Conservation (phyloP, 2,329 filamentous ascomycete species). For the Salinomyces thailandicus region DNA sequence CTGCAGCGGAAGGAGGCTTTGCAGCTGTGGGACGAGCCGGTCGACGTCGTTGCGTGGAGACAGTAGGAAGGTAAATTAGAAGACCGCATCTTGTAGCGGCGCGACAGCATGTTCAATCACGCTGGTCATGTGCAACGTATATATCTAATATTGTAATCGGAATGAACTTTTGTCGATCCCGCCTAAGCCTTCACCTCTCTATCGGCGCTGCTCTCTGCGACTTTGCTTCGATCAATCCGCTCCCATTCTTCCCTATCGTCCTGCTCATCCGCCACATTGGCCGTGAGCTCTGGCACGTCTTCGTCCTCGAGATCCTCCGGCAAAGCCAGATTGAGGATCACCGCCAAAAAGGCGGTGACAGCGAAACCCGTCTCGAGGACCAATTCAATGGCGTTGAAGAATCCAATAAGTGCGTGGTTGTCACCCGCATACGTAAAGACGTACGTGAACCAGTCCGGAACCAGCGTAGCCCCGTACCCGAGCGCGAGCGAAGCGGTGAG, state of each 20-base stretch:
- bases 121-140: not conserved
- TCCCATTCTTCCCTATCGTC: conserved; percentile 34
- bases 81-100: no score
- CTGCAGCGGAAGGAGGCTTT: conserved; percentile 21
- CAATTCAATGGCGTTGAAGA: conserved; percentile 54
- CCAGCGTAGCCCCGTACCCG: conserved; percentile 49
- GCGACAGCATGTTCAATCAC: no score
- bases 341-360: conserved; percentile 60
- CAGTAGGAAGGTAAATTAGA: no score
- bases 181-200: no score
- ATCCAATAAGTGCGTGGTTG: conserved; percentile 59
- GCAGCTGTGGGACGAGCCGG: conserved; percentile 26
- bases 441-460: conserved; percentile 33
- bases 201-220: no score
- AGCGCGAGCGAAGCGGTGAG: conserved; percentile 63
- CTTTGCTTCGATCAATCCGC: conserved; percentile 29
- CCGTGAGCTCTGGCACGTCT: conserved; percentile 33
- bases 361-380: conserved; percentile 53
- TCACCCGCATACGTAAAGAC: conserved; percentile 63
- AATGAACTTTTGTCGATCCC: no score
- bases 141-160: no score
- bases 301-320: conserved; percentile 66
- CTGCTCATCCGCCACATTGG: conserved; percentile 29
- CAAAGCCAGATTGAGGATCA: conserved; percentile 63
- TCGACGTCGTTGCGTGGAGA: conserved; percentile 28